A percentile compares a stretch with the other conserved stretches of the same genome.
Conservation (phyloP, 2,329 filamentous ascomycete genomes). For the Harringtonia lauricola region DNA sequence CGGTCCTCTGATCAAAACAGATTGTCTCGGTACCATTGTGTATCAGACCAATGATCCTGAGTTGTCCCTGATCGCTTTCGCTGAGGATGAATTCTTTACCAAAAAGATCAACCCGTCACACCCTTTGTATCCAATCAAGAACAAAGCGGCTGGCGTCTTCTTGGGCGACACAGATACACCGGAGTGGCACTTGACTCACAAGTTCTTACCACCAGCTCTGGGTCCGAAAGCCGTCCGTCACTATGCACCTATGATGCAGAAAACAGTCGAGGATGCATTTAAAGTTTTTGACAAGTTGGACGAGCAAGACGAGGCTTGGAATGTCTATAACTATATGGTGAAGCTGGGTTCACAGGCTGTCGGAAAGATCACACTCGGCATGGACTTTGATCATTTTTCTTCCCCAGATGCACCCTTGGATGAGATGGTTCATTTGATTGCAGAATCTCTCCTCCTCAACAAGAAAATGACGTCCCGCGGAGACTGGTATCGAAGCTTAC, state of each 20-base stretch:
- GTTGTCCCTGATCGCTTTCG: slow-evolving; percentile 32
- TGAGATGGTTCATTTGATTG: slow-evolving; percentile 39
- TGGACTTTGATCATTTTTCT: slow-evolving; percentile 34
- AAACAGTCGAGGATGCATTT: slow-evolving; percentile 38
- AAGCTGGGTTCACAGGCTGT: slow-evolving; percentile 36
- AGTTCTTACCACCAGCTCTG: slow-evolving; percentile 49
- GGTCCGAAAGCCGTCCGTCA: slow-evolving; percentile 49
- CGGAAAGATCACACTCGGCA: slow-evolving; percentile 30
- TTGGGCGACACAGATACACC: slow-evolving; percentile 38
- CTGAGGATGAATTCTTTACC: slow-evolving; percentile 40
- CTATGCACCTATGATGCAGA: slow-evolving; percentile 48
- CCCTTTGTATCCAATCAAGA: slow-evolving; percentile 31
- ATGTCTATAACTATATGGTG: slow-evolving; percentile 38
- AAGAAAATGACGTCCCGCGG: slow-evolving; percentile 45
- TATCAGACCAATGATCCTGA: slow-evolving; percentile 41
- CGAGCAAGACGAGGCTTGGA: slow-evolving; percentile 31
- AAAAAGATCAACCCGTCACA: slow-evolving; percentile 41
- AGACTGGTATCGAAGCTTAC: slow-evolving; percentile 43
- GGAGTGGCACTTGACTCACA: slow-evolving; percentile 42
- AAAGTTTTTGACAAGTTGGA: slow-evolving; percentile 40
- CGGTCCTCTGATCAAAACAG: slow-evolving; percentile 39
- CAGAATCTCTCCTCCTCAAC: slow-evolving; percentile 39
- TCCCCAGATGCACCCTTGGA: slow-evolving; percentile 34
- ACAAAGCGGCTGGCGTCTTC: slow-evolving; percentile 30
- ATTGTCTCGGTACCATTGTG: slow-evolving; percentile 34